Conservation (phyloP, 257 asterid genomes). For the Salvia miltiorrhiza region DNA sequence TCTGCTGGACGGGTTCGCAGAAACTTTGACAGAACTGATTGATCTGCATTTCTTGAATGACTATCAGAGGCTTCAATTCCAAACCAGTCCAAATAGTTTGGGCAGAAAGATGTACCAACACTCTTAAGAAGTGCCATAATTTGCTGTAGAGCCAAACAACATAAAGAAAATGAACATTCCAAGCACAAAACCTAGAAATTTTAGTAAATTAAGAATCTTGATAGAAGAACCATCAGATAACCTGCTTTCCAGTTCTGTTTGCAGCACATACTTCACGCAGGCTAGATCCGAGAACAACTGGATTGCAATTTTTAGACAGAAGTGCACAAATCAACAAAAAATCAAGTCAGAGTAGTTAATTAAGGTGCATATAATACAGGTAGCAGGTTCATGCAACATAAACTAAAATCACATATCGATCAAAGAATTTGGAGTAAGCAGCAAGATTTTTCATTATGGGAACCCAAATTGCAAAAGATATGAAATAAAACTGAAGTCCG, state of each 20-base stretch:
- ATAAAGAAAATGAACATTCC: slow-evolving; percentile 8
- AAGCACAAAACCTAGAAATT: slow-evolving; percentile 1
- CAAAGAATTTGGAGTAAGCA: slow-evolving; percentile 2
- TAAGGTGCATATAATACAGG: background rate
- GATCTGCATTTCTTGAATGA: slow-evolving; percentile 73
- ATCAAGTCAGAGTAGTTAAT: slow-evolving; percentile 17
- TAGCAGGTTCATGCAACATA: slow-evolving; percentile 12
- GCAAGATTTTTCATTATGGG: background rate
- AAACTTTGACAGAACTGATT: slow-evolving; percentile 72
- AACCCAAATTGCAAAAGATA: background rate
- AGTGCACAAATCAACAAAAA: slow-evolving; percentile 13
- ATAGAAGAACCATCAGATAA: slow-evolving; percentile 26
- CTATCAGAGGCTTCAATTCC: slow-evolving; percentile 52
- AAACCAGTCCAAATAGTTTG: slow-evolving; percentile 81
- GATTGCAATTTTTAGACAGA: slow-evolving; percentile 19
- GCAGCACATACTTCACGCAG: slow-evolving; percentile 92
- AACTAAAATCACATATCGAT: background rate
- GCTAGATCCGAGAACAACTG: slow-evolving; percentile 75
- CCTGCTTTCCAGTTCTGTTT: slow-evolving; percentile 94
- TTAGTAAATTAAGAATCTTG: slow-evolving; percentile 12
- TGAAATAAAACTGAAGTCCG: slow-evolving; percentile 4
- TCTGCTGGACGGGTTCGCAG: slow-evolving; percentile 82
- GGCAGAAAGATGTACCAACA: slow-evolving; percentile 85
- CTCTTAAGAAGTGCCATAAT: slow-evolving; percentile 88
- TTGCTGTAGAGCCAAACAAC: slow-evolving; percentile 55